Evolutionary conservation across 305 asterid genomes (phyloP).

Genomic region (Fraxinus xanthoxyloides): DNA sequence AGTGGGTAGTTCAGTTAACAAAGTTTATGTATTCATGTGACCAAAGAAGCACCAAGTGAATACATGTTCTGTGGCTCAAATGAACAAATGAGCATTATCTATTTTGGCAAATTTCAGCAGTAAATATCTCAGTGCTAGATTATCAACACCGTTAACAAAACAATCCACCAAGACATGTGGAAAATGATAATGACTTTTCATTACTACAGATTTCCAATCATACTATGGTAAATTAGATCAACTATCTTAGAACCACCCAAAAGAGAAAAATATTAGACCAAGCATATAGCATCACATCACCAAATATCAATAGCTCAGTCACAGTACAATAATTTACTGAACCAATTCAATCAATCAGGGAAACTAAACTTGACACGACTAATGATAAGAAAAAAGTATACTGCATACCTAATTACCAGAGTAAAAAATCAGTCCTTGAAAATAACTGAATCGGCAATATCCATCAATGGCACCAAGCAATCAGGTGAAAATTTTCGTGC

Average conservation of each 20-base stretch:
- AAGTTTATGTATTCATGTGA: background rate
- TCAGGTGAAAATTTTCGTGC: conserved; percentile 82
- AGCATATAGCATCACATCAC: conserved; percentile 3
- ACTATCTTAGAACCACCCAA: conserved; percentile 9
- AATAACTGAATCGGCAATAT: conserved; percentile 64
- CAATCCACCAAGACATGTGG: conserved; percentile 10
- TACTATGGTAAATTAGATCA: conserved; percentile 17
- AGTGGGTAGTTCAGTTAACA: background rate
- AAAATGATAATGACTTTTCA: conserved; percentile 13
- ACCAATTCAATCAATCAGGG: conserved; percentile 15
- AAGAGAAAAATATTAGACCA: background rate
- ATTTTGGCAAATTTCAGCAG: conserved; percentile 9
- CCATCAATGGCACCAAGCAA: conserved; percentile 68
- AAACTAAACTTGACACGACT: background rate
- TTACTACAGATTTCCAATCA: conserved; percentile 15
- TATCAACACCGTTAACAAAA: conserved; percentile 18
- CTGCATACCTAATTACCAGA: conserved; percentile 35
- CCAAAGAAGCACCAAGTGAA: background rate
- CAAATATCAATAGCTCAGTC: conserved; percentile 18
- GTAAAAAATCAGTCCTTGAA: conserved; percentile 52
- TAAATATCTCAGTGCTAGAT: conserved; percentile 21
- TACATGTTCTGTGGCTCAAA: background rate
- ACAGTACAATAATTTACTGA: conserved; percentile 3
- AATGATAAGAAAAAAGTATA: background rate
- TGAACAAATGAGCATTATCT: background rate